These are phyloP conservation scores for Jatropha multifida DNA, from an alignment of 441 rosid genomes.

Conservation along the genomic window DNA sequence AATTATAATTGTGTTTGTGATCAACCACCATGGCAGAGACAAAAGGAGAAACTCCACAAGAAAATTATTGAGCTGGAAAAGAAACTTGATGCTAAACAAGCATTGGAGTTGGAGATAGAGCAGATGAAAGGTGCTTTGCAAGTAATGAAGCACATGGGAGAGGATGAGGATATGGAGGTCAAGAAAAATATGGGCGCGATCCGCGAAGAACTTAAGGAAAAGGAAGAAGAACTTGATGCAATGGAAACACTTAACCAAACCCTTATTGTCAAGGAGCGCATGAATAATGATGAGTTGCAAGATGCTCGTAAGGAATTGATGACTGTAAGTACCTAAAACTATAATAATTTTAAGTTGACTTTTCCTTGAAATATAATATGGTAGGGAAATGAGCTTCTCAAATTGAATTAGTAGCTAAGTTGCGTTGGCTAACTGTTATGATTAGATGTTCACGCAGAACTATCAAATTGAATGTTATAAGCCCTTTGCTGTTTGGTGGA, in stretches of 20 bases:
- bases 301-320: conserved; percentile 61
- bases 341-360: not conserved
- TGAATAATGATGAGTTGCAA: conserved; percentile 59
- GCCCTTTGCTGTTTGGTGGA: not conserved
- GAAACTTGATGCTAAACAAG: conserved; percentile 60
- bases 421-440: not conserved
- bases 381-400: not conserved
- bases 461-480: not conserved
- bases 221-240: conserved; percentile 39
- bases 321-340: conserved; percentile 29
- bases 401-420: not conserved
- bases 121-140: conserved; percentile 47
- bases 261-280: conserved; percentile 43
- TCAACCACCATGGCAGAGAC: conserved; percentile 40
- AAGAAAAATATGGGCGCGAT: conserved; percentile 37
- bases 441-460: not conserved
- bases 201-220: conserved; percentile 41
- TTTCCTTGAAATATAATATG: not conserved
- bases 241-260: conserved; percentile 36
- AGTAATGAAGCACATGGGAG: conserved; percentile 66
- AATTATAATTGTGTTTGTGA: conserved; percentile 10
- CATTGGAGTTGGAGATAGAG: conserved; percentile 69
- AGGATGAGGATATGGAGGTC: conserved; percentile 41
- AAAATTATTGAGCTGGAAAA: conserved; percentile 53
- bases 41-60: conserved; percentile 51